Evolutionary conservation across 768 basidiomycete genomes (phyloP).

Genomic region (Tylopilus subfusipes): DNA sequence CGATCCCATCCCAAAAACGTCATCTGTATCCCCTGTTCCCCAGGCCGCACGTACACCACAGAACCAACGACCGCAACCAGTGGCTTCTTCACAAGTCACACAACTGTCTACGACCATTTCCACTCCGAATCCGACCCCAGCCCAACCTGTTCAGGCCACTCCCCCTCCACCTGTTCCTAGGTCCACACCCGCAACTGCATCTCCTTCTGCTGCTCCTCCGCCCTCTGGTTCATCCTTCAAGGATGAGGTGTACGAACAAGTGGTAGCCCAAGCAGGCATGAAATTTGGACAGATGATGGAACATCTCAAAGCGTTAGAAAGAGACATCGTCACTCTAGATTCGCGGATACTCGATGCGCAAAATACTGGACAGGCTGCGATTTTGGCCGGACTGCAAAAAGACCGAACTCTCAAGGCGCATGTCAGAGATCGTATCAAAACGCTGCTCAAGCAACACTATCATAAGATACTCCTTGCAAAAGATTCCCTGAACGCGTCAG

Average conservation of each 20-base stretch:
- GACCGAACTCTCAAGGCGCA: constrained; percentile 2
- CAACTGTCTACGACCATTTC: constrained; percentile 9
- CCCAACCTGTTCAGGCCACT: constrained; percentile 6
- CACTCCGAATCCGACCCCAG: constrained; percentile 5
- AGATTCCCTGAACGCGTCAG: constrained; percentile 7
- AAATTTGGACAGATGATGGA: constrained; percentile 27
- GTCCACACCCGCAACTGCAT: constrained; percentile 9
- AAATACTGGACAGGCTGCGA: constrained; percentile 15
- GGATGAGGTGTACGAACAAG: constrained; percentile 16
- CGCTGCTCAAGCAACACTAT: constrained; percentile 13
- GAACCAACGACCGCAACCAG: constrained; percentile 21
- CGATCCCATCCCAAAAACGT: constrained; percentile 10
- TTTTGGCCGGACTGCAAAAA: constrained; percentile 14
- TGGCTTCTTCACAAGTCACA: constrained; percentile 18
- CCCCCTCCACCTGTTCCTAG: background rate
- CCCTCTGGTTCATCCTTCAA: constrained; percentile 2
- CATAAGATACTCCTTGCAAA: constrained; percentile 12
- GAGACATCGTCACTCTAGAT: constrained; percentile 15
- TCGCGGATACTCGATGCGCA: constrained; percentile 12
- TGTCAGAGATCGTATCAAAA: constrained; percentile 10
- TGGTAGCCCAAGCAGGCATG: constrained; percentile 1
- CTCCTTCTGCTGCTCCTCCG: constrained; percentile 6
- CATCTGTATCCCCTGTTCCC: constrained; percentile 21
- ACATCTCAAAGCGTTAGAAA: constrained; percentile 17
- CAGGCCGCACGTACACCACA: constrained; percentile 21